These are phyloP conservation scores for Liquidambar formosana DNA, from an alignment of 164 flowering plant genomes.

Conservation along the genomic window DNA sequence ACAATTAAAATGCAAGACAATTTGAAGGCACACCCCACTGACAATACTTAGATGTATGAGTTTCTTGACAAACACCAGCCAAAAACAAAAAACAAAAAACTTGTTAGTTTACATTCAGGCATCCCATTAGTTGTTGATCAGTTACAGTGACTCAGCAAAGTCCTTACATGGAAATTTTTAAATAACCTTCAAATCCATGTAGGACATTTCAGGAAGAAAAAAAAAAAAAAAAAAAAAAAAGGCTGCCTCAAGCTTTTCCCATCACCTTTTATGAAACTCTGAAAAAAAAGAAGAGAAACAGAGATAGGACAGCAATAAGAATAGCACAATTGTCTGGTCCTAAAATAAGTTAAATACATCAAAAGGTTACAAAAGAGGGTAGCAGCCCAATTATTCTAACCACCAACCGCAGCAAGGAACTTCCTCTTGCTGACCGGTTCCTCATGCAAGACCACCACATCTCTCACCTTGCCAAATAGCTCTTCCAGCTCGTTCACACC, in stretches of 20 bases:
- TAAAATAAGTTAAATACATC: background rate
- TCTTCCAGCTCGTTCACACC: conserved; percentile 70
- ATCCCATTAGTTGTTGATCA: background rate
- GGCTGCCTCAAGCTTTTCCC: background rate
- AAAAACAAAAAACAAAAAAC: too few species aligned
- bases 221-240: background rate
- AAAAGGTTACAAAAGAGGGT: background rate
- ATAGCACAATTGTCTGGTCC: background rate
- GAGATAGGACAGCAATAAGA: background rate
- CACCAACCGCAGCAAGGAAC: conserved; percentile 61
- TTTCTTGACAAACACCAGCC: too few species aligned
- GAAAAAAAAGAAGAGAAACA: background rate
- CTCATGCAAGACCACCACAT: conserved; percentile 61
- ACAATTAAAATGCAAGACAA: too few species aligned
- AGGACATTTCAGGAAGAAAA: background rate
- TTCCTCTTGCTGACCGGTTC: conserved; percentile 63
- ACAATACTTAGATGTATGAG: too few species aligned
- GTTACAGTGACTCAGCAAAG: background rate
- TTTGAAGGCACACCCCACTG: too few species aligned
- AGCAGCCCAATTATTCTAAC: conserved; percentile 17
- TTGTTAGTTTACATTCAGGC: background rate
- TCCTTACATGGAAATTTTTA: background rate
- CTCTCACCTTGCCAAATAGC: conserved; percentile 67
- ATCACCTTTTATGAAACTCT: too few species aligned
- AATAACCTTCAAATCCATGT: background rate